Conservation (phyloP, 257 asterid species). For the Penstemon eatonii region DNA sequence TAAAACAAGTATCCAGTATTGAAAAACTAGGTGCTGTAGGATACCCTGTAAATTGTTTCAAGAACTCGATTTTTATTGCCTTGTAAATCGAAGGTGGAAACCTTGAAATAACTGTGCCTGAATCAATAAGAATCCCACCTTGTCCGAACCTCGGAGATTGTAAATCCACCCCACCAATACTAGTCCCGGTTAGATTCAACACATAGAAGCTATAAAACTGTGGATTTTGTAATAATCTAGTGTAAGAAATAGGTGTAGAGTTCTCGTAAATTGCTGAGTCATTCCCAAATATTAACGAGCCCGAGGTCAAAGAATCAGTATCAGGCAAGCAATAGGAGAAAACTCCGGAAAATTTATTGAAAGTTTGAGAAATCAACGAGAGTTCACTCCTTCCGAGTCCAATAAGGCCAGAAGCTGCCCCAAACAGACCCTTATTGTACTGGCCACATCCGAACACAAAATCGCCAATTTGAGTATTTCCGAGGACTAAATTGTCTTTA, state of each 20-base stretch:
- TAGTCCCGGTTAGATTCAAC: constrained; percentile 66
- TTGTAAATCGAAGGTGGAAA: constrained; percentile 71
- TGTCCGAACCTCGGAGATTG: constrained; percentile 43
- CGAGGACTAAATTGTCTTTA: constrained; percentile 51
- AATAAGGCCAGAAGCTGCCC: constrained; percentile 78
- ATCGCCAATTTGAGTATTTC: constrained; percentile 38
- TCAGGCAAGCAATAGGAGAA: constrained; percentile 87
- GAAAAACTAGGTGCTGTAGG: constrained; percentile 71
- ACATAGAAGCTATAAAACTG: constrained; percentile 60
- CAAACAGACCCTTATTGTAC: constrained; percentile 76
- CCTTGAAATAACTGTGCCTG: constrained; percentile 82
- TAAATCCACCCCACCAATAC: constrained; percentile 56
- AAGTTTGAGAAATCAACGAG: constrained; percentile 69
- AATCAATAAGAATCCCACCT: constrained; percentile 62
- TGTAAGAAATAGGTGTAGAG: constrained; percentile 59
- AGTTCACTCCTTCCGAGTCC: constrained; percentile 82
- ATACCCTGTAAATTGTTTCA: constrained; percentile 75
- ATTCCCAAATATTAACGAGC: constrained; percentile 61
- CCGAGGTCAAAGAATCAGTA: constrained; percentile 48
- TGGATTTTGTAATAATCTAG: constrained; percentile 55
- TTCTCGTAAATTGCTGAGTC: constrained; percentile 54
- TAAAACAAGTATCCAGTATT: constrained; percentile 76
- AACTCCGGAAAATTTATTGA: constrained; percentile 54
- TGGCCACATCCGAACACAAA: constrained; percentile 79
- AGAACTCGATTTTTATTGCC: constrained; percentile 60